These are phyloP conservation scores for Hamamelis virginiana DNA, from an alignment of 164 flowering plant genomes.

Conservation along the genomic window DNA sequence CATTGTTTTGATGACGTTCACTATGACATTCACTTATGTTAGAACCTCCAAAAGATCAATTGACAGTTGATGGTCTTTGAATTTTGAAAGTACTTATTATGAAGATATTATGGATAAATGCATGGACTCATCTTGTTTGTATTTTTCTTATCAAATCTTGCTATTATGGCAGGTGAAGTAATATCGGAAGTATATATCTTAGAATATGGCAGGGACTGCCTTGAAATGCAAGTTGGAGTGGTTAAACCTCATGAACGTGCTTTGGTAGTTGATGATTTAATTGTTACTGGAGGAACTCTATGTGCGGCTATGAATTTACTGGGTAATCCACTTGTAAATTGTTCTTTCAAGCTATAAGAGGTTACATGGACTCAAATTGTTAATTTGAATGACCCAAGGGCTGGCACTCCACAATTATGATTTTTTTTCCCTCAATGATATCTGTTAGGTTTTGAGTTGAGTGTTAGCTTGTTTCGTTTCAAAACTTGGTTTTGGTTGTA, in stretches of 20 bases:
- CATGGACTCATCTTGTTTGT: neutral
- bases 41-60: too few species aligned
- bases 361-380: too few species aligned
- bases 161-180: constrained; percentile 62
- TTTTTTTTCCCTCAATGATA: too few species aligned
- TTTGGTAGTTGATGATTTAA: constrained; percentile 89
- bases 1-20: too few species aligned
- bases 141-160: neutral
- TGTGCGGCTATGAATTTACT: constrained; percentile 83
- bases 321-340: constrained; percentile 37
- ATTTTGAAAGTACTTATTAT: neutral
- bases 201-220: constrained; percentile 94
- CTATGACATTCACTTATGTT: too few species aligned
- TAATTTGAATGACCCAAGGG: too few species aligned
- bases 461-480: too few species aligned
- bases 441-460: too few species aligned
- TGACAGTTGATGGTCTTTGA: neutral
- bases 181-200: constrained; percentile 75
- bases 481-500: too few species aligned
- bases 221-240: constrained; percentile 97
- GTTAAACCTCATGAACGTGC: constrained; percentile 78
- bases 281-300: constrained; percentile 93
- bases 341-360: too few species aligned
- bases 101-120: neutral
- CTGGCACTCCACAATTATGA: too few species aligned